Base-by-base conservation (phyloP, 2,329 filamentous ascomycete species). In the Fusarium pseudoanthophilum region DNA sequence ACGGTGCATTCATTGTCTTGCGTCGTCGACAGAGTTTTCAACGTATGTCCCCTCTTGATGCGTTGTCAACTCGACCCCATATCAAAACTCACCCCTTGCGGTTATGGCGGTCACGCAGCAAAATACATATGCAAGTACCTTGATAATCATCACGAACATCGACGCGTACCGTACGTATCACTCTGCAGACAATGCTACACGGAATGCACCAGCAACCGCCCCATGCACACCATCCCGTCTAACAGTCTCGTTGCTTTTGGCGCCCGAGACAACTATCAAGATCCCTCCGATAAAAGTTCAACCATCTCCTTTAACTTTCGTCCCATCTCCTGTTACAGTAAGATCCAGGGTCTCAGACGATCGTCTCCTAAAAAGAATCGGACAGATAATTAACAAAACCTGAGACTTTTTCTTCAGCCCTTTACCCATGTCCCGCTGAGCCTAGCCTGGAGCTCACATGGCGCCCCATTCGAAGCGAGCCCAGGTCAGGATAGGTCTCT, bases 51-150 rank as follows among this genome's bases (percentile, higher is more conserved):
- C 45, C 64, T 51, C 42, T 63, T 45, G 57, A 56, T 69, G 64
- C 39, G 66, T 49, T 69, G 66, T 64, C 64, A 68, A 56, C 20
- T 37, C 26, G 51, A 39, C 42, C 37, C 64, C 64, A 46, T 63
- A 59, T 48, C 36, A 34, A 16, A 51, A 51, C 37, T 34, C 46
- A 57, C 26, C 43, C 20, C 43, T 60, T 57, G 65, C 68, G 59
- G 52, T 66, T 58, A 73, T 32, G 60, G 61, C 66, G 61, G 48
- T 69, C 71, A 64, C 55, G 49, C 55, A 67, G 52, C 32, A 62
- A 67, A 67, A 64, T 53, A 30, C 57, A 59, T 60, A 55, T 39
- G 28, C 28, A 62, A 37, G 51, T 39, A 65, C 52, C 40, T 55
- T 32, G 39, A 43, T 42, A 48, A 48, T 48, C 30, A 42, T 49